Evolutionary conservation across 2,329 filamentous ascomycete species (phyloP).

Genomic region (Ceratocystis huliohia): DNA sequence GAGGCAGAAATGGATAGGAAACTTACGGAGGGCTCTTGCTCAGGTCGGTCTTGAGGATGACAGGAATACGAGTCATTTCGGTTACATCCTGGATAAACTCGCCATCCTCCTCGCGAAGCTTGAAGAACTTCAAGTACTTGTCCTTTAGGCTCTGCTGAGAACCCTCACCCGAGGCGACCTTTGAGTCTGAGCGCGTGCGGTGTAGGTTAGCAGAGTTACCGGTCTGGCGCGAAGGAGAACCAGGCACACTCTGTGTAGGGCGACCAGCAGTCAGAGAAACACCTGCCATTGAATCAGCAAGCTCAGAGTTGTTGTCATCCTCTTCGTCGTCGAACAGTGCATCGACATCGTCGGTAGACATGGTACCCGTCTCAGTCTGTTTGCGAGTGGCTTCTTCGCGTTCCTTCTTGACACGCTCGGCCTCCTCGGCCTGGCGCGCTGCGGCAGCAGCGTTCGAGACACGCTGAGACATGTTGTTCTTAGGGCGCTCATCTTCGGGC

Average conservation of each 20-base stretch:
- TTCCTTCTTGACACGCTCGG: conserved; percentile 69
- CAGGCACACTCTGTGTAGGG: conserved; percentile 87
- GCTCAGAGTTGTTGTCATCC: conserved; percentile 64
- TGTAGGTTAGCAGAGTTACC: conserved; percentile 53
- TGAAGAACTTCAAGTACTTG: conserved; percentile 86
- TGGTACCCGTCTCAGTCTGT: conserved; percentile 88
- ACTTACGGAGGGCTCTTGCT: conserved; percentile 99
- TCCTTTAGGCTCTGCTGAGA: conserved; percentile 83
- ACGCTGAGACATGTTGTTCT: conserved; percentile 61
- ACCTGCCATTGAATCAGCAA: conserved; percentile 82
- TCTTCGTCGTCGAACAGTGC: conserved; percentile 93
- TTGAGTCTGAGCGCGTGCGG: conserved; percentile 87
- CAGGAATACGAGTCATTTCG: conserved; percentile 94
- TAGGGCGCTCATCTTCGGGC: conserved; percentile 90
- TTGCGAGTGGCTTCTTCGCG: conserved; percentile 82
- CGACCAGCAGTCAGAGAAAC: conserved; percentile 71
- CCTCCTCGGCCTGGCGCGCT: conserved; percentile 68
- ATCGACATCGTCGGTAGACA: conserved; percentile 83
- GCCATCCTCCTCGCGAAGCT: conserved; percentile 78
- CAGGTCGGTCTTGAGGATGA: conserved; percentile 95
- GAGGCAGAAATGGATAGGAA: not conserved
- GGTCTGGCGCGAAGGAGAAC: conserved; percentile 69
- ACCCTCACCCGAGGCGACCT: conserved; percentile 63
- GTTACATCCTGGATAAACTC: conserved; percentile 97
- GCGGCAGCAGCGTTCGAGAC: conserved; percentile 63